A percentile compares a stretch with the other conserved stretches of the same genome.
Evolutionary conservation across 1,139 yeast genomes (phyloP).

Genomic region (Pichia sp.): DNA sequence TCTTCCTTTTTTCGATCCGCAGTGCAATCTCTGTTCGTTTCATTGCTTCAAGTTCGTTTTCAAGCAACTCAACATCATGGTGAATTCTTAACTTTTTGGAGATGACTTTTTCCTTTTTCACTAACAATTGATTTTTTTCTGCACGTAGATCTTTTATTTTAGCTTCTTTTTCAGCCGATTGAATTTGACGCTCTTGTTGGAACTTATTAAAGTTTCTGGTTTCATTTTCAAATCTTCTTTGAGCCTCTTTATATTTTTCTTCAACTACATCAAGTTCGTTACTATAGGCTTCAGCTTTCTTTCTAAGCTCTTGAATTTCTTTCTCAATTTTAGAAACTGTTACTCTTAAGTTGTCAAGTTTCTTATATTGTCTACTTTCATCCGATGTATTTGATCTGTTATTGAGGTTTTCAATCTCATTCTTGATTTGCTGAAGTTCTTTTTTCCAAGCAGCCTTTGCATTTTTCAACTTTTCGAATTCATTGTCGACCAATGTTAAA

Average conservation of each 20-base stretch:
- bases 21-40: slow-evolving; percentile 27
- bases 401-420: slow-evolving; percentile 52
- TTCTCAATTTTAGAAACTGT: slow-evolving; percentile 36
- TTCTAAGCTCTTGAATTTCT: slow-evolving; percentile 33
- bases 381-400: slow-evolving; percentile 39
- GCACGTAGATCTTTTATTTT: slow-evolving; percentile 25
- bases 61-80: slow-evolving; percentile 24
- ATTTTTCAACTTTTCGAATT: slow-evolving; percentile 47
- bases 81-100: slow-evolving; percentile 26
- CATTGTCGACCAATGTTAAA: slow-evolving; percentile 45
- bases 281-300: slow-evolving; percentile 28
- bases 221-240: slow-evolving; percentile 34
- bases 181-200: slow-evolving; percentile 27
- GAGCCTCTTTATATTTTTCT: slow-evolving; percentile 34
- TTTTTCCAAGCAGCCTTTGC: slow-evolving; percentile 57
- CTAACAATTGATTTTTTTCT: slow-evolving; percentile 30
- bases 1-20: slow-evolving; percentile 28
- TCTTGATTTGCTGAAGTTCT: slow-evolving; percentile 42
- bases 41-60: slow-evolving; percentile 29
- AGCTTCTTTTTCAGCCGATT: slow-evolving; percentile 20
- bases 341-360: slow-evolving; percentile 35
- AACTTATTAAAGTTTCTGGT: slow-evolving; percentile 31
- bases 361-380: slow-evolving; percentile 40
- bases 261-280: slow-evolving; percentile 32
- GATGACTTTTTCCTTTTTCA: slow-evolving; percentile 32